Evolutionary conservation across 148 eudicot genomes (phyloP).

Genomic region (Rheum nobile): DNA sequence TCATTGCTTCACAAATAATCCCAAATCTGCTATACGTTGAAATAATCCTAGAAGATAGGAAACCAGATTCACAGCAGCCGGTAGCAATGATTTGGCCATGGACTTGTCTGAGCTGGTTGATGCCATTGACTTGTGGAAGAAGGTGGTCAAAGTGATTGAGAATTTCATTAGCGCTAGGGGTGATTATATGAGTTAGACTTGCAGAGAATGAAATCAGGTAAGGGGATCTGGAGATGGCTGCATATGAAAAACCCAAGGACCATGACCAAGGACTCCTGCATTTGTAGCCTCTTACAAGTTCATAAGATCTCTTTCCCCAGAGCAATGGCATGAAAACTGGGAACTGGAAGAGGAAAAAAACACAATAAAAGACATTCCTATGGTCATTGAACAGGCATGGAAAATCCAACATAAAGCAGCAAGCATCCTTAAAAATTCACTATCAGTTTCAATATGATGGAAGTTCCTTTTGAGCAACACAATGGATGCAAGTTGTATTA

Average conservation of each 20-base stretch:
- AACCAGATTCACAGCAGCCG: constrained; percentile 17
- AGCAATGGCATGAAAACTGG: neutral
- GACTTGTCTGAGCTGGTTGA: constrained; percentile 9
- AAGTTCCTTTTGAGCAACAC: too few relatives aligned
- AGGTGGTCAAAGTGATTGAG: constrained; percentile 28
- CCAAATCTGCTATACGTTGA: constrained; percentile 27
- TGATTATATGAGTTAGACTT: neutral
- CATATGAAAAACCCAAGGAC: neutral
- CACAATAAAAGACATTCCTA: too few relatives aligned
- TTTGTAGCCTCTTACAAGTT: neutral
- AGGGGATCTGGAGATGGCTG: neutral
- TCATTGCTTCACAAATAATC: constrained; percentile 28
- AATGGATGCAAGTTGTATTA: too few relatives aligned
- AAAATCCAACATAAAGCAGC: too few relatives aligned
- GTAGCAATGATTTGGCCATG: constrained; percentile 15
- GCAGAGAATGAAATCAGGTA: neutral
- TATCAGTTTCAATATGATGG: too few relatives aligned
- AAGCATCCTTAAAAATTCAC: too few relatives aligned
- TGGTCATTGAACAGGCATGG: too few relatives aligned
- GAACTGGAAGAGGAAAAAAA: neutral
- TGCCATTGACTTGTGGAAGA: constrained; percentile 23
- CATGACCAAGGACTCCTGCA: neutral
- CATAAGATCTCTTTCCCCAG: constrained; percentile 3
- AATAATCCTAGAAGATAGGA: constrained; percentile 37
- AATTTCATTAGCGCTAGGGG: constrained; percentile 12